Evolutionary conservation across 495 filamentous ascomycete genomes (phyloP), one percentile per base, ranked within the genome.

Genomic region (Talaromyces stipitatus): DNA sequence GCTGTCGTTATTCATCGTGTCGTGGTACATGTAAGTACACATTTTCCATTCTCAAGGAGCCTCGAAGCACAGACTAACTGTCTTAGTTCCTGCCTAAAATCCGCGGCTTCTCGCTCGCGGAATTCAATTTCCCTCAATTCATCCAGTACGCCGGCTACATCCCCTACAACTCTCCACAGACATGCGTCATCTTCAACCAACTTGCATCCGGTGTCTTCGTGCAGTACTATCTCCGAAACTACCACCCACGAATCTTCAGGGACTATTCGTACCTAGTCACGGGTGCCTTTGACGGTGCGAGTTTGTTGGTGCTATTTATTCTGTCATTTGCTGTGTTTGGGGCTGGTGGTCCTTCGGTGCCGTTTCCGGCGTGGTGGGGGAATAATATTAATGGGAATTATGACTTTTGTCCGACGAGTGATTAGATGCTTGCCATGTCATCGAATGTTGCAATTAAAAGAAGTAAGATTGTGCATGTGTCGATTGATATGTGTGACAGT

Each of bases 251-350:
- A 1, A 69, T 78, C 28, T 85, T 82, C 68, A 75, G 77, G 61
- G 74, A 84, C 58, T 85, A 82, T 55, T 80, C 76, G 26, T 85
- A 84, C 55, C 67, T 85, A 0, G 61, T 84, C 5, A 73, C 75
- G 0, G 81, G 72, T 2, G 82, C 80, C 4, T 66, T 83, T 26
- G 82, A 85, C 60, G 82, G 81, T 32, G 82, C 73, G 4, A 74
- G 68, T 45, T 69, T 76, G 46, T 66, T 72, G 5, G 65, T 80
- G 0, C 66, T 84, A 0, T 85, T 85, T 57, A 74, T 85, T 28
- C 68, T 85, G 3, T 78, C 78, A 0, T 85, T 85, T 64, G 80
- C 82, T 1, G 78, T 85, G 0, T 77, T 81, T 28, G 82, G 82
- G 0, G 82, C 66, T 8, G 64, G 63, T 56, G 75, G 75, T 2